phyloP scores from a whole-genome alignment of 129 eudicot genomes.

The Helichrysum umbraculigerum region DNA sequence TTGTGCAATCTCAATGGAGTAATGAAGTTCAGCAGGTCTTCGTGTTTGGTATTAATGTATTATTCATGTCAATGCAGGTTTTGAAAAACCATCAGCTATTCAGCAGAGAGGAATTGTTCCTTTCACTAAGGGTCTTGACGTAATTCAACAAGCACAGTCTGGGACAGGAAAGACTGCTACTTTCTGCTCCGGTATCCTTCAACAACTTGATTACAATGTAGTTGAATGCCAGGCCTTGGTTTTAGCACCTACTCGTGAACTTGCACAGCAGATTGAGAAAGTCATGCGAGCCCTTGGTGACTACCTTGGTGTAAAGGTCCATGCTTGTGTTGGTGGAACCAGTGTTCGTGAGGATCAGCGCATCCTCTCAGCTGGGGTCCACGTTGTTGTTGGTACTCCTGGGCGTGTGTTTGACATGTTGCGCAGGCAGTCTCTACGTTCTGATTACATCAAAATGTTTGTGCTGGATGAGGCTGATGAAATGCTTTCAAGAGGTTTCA shows the following conservation, averaged over 20 bases:
- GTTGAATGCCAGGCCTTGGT: conserved; percentile 30
- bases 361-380: conserved; percentile 36
- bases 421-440: conserved; percentile 29
- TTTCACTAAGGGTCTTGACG: conserved; percentile 32
- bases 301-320: conserved; percentile 34
- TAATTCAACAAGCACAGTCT: conserved; percentile 32
- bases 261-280: conserved; percentile 31
- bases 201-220: conserved; percentile 25
- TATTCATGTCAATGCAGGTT: conserved; percentile 10
- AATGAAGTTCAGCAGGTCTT: too few relatives aligned
- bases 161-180: conserved; percentile 37
- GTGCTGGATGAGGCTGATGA: conserved; percentile 44
- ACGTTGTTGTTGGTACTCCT: conserved; percentile 39
- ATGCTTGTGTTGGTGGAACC: conserved; percentile 37
- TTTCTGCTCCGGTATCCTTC: conserved; percentile 33
- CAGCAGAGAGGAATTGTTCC: conserved; percentile 36
- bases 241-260: conserved; percentile 30
- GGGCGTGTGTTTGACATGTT: conserved; percentile 42
- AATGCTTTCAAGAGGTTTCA: conserved; percentile 42
- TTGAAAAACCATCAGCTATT: conserved; percentile 36
- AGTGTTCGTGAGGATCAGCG: conserved; percentile 38
- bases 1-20: neutral
- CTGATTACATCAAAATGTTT: conserved; percentile 36
- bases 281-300: conserved; percentile 34
- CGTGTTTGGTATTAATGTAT: neutral